These are phyloP conservation scores for Sporothrix brunneoviolacea DNA, from an alignment of 2,329 filamentous ascomycete species.

Conservation along the genomic window DNA sequence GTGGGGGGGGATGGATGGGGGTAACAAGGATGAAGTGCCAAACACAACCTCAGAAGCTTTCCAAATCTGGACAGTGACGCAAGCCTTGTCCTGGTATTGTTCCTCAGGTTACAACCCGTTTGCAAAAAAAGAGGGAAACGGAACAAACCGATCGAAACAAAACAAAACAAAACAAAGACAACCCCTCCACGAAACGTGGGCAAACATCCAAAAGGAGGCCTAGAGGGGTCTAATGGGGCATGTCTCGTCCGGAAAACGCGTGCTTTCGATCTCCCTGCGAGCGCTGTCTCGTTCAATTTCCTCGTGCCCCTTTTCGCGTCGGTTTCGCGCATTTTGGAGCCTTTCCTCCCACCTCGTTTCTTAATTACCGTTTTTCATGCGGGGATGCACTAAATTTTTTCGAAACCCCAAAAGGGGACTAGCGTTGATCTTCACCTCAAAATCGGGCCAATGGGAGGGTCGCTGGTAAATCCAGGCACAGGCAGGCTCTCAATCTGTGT, in stretches of 20 bases:
- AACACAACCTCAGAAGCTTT: no score
- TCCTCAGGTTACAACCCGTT: no score
- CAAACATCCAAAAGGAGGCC: background rate
- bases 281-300: no score
- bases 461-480: no score
- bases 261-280: background rate
- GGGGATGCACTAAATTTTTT: constrained; percentile 6
- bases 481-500: no score
- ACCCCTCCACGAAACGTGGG: no score
- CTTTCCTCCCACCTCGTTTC: background rate
- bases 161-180: background rate
- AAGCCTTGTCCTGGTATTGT: no score
- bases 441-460: no score
- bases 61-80: background rate
- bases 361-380: background rate
- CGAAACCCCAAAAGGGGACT: background rate
- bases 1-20: background rate
- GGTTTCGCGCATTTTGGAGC: constrained; percentile 1
- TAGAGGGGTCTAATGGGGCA: background rate
- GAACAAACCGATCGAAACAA: no score
- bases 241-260: constrained; percentile 1
- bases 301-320: constrained; percentile 6
- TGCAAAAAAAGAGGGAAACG: no score
- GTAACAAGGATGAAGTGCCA: no score
- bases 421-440: background rate